Percentiles rank a stretch among this genome's conserved stretches.
Conservation (phyloP, 2,329 filamentous ascomycete species). For the Drechslera avenae region DNA sequence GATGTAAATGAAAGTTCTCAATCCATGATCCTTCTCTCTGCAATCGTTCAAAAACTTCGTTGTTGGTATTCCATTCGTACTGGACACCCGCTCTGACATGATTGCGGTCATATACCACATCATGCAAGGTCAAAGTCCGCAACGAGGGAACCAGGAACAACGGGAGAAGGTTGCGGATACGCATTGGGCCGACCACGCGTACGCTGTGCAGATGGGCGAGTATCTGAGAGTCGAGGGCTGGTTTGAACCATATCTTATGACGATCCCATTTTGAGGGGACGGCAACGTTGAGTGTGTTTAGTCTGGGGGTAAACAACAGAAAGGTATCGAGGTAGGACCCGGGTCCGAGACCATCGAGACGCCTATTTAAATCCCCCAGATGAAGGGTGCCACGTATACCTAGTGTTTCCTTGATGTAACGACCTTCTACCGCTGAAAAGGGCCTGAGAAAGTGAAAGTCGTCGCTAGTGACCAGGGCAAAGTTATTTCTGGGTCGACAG, state of each 20-base stretch:
- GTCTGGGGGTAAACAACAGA: constrained; percentile 1
- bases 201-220: constrained; percentile 2
- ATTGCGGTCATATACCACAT: neutral
- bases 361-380: neutral
- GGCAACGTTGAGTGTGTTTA: neutral
- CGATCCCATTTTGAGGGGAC: neutral
- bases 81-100: neutral
- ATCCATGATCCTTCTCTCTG: constrained; percentile 3
- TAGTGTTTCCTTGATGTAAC: neutral
- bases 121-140: constrained; percentile 1
- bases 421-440: neutral
- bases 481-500: neutral
- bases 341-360: neutral
- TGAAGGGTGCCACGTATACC: neutral
- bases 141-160: constrained; percentile 5
- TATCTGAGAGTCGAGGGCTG: neutral
- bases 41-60: neutral
- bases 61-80: neutral
- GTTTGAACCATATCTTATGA: constrained; percentile 3
- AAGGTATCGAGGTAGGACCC: neutral
- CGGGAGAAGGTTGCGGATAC: constrained; percentile 3
- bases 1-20: constrained; percentile 1
- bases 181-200: neutral
- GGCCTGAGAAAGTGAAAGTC: neutral
- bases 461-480: neutral